Conservation (phyloP, 202 grass and related monocot genomes). For the Schoenoplectus triqueter region DNA sequence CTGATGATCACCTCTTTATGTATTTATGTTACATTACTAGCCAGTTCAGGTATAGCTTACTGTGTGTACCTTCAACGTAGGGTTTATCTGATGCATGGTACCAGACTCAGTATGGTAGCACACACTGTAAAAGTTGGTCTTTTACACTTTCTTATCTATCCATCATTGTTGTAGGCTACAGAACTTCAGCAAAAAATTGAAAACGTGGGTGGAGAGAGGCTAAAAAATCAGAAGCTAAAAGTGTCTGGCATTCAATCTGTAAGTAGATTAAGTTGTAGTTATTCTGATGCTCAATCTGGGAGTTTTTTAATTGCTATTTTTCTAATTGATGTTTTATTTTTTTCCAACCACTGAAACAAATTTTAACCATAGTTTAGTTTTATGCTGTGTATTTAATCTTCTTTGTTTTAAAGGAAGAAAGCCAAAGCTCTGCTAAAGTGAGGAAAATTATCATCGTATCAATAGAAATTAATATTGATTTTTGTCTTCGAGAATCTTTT, state of each 20-base stretch:
- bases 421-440: background rate
- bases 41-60: background rate
- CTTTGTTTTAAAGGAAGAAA: constrained; percentile 14
- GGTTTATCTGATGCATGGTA: constrained; percentile 19
- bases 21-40: background rate
- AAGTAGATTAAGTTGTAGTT: constrained; percentile 41
- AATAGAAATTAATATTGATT: background rate
- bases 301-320: background rate
- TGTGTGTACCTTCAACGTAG: constrained; percentile 7
- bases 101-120: background rate
- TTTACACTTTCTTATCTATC: background rate
- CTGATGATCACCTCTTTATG: constrained; percentile 1
- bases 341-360: background rate
- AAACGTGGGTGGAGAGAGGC: constrained; percentile 74
- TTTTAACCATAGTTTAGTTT: background rate
- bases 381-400: constrained; percentile 21
- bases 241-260: constrained; percentile 82
- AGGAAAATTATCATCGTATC: background rate
- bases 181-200: constrained; percentile 96
- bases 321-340: background rate
- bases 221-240: constrained; percentile 93
- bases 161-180: constrained; percentile 56
- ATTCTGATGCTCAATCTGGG: background rate
- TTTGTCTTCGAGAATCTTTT: background rate
- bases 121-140: constrained; percentile 5